phyloP scores from a whole-genome alignment of 805 yeast species.

The Komagataella kurtzmanii region DNA sequence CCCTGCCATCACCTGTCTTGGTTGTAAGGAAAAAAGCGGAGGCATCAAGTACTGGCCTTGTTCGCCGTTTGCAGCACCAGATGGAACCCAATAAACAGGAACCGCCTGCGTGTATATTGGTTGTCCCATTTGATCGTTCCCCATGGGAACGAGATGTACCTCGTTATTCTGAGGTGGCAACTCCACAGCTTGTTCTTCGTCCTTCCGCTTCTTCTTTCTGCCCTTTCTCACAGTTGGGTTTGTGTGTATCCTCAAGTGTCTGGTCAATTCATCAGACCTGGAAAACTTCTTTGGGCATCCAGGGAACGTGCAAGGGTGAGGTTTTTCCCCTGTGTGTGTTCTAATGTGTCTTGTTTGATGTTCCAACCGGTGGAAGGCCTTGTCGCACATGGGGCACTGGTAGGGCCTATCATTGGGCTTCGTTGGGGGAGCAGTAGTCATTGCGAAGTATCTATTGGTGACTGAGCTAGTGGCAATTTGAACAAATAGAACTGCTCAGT shows the following conservation, averaged over 20 bases:
- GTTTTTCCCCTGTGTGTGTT: conserved; percentile 90
- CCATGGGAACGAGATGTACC: conserved; percentile 13
- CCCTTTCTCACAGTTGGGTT: conserved; percentile 25
- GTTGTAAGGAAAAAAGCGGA: neutral
- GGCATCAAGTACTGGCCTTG: neutral
- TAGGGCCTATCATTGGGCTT: conserved; percentile 40
- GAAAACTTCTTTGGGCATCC: conserved; percentile 75
- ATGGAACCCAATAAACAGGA: conserved; percentile 9
- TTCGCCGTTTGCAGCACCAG: conserved; percentile 11
- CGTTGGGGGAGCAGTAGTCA: neutral
- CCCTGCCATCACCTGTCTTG: neutral
- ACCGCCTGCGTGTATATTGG: conserved; percentile 17
- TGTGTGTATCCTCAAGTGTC: conserved; percentile 73
- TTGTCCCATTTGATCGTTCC: conserved; percentile 17
- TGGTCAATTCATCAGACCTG: conserved; percentile 73
- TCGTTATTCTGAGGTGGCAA: conserved; percentile 1
- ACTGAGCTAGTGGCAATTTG: neutral
- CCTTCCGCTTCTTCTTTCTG: conserved; percentile 2
- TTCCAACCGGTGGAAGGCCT: conserved; percentile 79
- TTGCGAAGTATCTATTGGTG: neutral
- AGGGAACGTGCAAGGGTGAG: conserved; percentile 73
- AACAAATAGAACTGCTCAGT: no score
- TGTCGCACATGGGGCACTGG: conserved; percentile 72
- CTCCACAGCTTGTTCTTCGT: neutral
- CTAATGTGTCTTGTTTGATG: conserved; percentile 87